Base-by-base conservation (phyloP, 2,329 filamentous ascomycete species). In the Venturia aucupariae region DNA sequence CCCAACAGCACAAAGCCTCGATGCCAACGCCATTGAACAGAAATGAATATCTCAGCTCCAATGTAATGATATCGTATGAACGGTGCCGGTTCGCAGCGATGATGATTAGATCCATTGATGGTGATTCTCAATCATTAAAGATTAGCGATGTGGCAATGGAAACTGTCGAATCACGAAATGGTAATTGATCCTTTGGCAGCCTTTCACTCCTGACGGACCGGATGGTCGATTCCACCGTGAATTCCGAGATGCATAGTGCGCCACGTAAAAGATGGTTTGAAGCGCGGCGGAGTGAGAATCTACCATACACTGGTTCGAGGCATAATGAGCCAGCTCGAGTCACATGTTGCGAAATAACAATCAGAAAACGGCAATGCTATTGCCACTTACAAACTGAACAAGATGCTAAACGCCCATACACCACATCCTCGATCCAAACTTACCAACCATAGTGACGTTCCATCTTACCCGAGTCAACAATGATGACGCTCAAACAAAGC, bases 361-460 rank as follows among this genome's bases (percentile, higher is more conserved):
- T 32, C 19, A 35, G 30, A 35, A 57, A 7, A 57, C 27, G 30
- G 6, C 27, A 35, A 57, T 57, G n/a, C 15, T 15, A 35, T 35
- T 57, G 4, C 15, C 44, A 48, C 19, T 6, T 24, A 15, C 17
- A 32, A 8, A 30, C 27, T n/a, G 4, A 27, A 41, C 22, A 51
- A 51, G 22, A 51, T 57, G 30, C 51, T 57, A 35, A 19, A 57
- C 51, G 51, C 51, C 51, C 15, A n/a, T 17, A 57, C 51, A 57
- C 51, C 51, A 35, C 8, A 5, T 30, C 4, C 13, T n/a, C 27
- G 22, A 57, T 57, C 51, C 51, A 35, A 57, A 11, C 19, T 15
- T n/a, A 35, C 51, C 5, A 51, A 11, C 46, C 22, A 51, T 51
- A 51, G 22, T 22, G 22, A 27, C 11, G 22, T 48, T 27, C 8